A percentile compares a stretch with the other conserved stretches of the same genome.
Conservation (phyloP, 352 stramenopile genomes). For the Phytophthora melonis region DNA sequence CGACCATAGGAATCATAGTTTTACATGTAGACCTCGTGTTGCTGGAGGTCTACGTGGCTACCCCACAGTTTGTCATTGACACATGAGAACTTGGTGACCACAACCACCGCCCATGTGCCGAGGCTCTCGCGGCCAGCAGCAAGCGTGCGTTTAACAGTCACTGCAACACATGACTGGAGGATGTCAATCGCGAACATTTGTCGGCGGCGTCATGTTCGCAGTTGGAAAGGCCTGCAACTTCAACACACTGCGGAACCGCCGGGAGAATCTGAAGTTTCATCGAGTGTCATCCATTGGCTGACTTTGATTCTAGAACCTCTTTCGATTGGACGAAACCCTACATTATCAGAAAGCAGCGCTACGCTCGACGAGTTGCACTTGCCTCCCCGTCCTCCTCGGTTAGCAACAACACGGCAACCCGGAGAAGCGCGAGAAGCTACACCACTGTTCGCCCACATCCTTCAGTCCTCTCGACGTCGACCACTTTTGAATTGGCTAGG, state of each 20-base stretch:
- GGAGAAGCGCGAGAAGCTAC: slow-evolving; percentile 2
- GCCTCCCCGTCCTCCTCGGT: background rate
- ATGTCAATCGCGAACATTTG: slow-evolving; percentile 37
- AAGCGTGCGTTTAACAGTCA: background rate
- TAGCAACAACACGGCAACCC: background rate
- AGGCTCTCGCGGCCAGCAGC: background rate
- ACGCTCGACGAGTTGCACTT: slow-evolving; percentile 17
- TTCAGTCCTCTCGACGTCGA: background rate
- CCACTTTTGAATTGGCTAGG: slow-evolving; percentile 27
- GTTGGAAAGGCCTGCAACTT: slow-evolving; percentile 51
- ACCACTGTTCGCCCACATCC: background rate
- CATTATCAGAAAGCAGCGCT: background rate
- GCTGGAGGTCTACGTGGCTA: background rate
- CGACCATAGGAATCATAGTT: background rate
- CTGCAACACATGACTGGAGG: background rate
- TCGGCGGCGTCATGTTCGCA: slow-evolving; percentile 66
- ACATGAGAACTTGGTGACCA: background rate
- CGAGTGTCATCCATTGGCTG: background rate
- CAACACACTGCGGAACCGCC: slow-evolving; percentile 47
- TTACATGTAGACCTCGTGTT: background rate
- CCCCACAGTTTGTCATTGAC: background rate
- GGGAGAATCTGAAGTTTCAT: slow-evolving; percentile 26
- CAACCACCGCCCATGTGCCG: background rate
- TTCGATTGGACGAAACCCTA: slow-evolving; percentile 23
- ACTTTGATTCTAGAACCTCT: background rate